Evolutionary conservation across 2,329 filamentous ascomycete species (phyloP).

Genomic region (Neofusicoccum sp.): DNA sequence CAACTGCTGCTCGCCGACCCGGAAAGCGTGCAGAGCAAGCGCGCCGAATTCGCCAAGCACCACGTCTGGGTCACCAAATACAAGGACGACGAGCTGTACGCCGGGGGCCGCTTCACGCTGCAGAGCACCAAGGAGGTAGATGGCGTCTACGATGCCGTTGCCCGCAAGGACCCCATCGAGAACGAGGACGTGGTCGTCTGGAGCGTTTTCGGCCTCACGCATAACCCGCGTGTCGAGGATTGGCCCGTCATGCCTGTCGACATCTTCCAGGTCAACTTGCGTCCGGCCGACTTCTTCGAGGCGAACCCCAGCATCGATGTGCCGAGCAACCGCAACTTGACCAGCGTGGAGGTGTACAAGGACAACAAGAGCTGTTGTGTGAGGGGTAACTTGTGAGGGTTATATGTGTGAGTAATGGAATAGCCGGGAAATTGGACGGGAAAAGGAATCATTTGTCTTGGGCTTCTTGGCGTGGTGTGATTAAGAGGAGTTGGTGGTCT

Average conservation of each 20-base stretch:
- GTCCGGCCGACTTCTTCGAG: slow-evolving; percentile 55
- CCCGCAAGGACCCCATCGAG: slow-evolving; percentile 41
- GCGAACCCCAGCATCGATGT: slow-evolving; percentile 55
- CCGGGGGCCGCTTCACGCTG: slow-evolving; percentile 49
- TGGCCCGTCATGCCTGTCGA: slow-evolving; percentile 48
- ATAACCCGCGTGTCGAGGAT: slow-evolving; percentile 46
- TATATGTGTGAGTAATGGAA: not conserved
- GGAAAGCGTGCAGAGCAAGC: slow-evolving; percentile 44
- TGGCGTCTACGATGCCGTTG: slow-evolving; percentile 45
- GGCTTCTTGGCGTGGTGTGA: not conserved
- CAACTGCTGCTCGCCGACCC: slow-evolving; percentile 51
- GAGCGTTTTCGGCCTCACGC: slow-evolving; percentile 51
- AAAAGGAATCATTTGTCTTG: not conserved
- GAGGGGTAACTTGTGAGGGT: not conserved
- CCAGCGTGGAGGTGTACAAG: slow-evolving; percentile 14
- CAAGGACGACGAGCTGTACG: slow-evolving; percentile 51
- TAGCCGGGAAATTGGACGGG: not conserved
- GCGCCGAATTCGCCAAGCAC: slow-evolving; percentile 51
- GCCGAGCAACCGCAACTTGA: slow-evolving; percentile 30
- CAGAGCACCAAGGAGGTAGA: slow-evolving; percentile 45
- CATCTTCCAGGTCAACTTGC: slow-evolving; percentile 48
- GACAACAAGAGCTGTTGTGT: slow-evolving; percentile 9
- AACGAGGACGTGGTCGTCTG: slow-evolving; percentile 52
- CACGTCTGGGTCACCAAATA: slow-evolving; percentile 57
- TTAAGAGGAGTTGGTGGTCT: not conserved